phyloP scores from a whole-genome alignment of 495 filamentous ascomycete genomes.

The Hypoxylon lenormandii region DNA sequence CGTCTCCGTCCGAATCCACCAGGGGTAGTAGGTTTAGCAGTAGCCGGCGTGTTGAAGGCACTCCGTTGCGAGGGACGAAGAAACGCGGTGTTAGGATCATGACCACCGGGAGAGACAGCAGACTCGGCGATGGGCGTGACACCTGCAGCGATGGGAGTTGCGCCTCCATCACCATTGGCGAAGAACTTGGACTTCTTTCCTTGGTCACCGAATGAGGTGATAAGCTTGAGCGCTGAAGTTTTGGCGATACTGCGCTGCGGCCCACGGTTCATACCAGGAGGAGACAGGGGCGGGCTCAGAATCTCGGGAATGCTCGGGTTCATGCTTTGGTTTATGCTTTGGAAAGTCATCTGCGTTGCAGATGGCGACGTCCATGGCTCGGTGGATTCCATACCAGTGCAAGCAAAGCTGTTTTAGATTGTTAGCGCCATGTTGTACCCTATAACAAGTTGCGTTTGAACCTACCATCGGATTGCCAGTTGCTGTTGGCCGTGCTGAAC shows the following conservation, averaged over 20 bases:
- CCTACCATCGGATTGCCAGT: constrained; percentile 86
- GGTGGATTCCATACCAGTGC: constrained; percentile 76
- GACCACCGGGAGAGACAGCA: constrained; percentile 79
- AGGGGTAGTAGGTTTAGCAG: constrained; percentile 79
- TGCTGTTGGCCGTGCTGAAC: constrained; percentile 86
- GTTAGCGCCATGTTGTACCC: constrained; percentile 3
- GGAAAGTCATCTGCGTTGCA: constrained; percentile 74
- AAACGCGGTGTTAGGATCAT: constrained; percentile 73
- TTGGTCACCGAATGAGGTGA: constrained; percentile 84
- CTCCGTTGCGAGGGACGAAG: constrained; percentile 70
- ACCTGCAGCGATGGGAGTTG: constrained; percentile 79
- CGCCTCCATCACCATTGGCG: constrained; percentile 72
- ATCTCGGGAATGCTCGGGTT: constrained; percentile 63
- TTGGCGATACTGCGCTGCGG: constrained; percentile 74
- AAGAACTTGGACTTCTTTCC: constrained; percentile 74
- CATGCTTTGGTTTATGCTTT: constrained; percentile 57
- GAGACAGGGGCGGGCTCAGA: constrained; percentile 70
- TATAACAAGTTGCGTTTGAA: constrained; percentile 17
- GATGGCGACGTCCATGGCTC: constrained; percentile 88
- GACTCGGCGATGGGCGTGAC: constrained; percentile 94
- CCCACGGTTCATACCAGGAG: constrained; percentile 61
- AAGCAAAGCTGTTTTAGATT: constrained; percentile 70
- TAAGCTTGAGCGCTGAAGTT: constrained; percentile 88
- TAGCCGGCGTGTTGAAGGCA: constrained; percentile 72
- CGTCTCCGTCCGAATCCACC: constrained; percentile 74